These are phyloP conservation scores for Sanghuangporus weigelae DNA, from an alignment of 1,284 basidiomycete genomes.

Conservation along the genomic window DNA sequence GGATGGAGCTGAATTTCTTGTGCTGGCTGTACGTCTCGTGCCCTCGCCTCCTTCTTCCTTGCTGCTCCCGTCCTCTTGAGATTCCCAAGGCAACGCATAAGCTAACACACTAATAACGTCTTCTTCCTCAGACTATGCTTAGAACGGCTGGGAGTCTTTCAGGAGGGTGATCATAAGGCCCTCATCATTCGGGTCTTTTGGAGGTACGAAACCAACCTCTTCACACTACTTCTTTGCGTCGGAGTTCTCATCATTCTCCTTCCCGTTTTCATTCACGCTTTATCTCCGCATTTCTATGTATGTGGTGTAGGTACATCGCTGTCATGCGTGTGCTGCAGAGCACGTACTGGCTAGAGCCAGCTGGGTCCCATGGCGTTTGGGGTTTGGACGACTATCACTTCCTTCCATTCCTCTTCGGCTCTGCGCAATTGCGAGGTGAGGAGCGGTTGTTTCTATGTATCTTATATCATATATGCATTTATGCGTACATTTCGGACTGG, in stretches of 20 bases:
- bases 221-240: not conserved
- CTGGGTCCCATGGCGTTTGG: slow-evolving; percentile 98
- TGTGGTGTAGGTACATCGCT: slow-evolving; percentile 63
- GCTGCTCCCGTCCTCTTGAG: not conserved
- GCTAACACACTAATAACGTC: not conserved
- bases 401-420: slow-evolving; percentile 89
- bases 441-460: slow-evolving; percentile 5
- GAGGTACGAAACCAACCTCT: slow-evolving; percentile 45
- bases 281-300: not conserved
- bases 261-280: not conserved
- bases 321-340: slow-evolving; percentile 91
- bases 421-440: slow-evolving; percentile 74
- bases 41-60: not conserved
- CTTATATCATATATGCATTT: not conserved
- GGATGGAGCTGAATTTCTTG: slow-evolving; percentile 97
- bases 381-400: slow-evolving; percentile 98
- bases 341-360: slow-evolving; percentile 97
- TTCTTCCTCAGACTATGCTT: slow-evolving; percentile 65
- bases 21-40: slow-evolving; percentile 82
- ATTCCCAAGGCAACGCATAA: no score
- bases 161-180: slow-evolving; percentile 64
- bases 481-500: not conserved
- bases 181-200: slow-evolving; percentile 89
- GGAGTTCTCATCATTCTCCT: not conserved
- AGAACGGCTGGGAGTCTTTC: slow-evolving; percentile 66